Base-by-base conservation (phyloP, 2,329 filamentous ascomycete genomes). In the Ophiocordyceps camponoti-saundersi region DNA sequence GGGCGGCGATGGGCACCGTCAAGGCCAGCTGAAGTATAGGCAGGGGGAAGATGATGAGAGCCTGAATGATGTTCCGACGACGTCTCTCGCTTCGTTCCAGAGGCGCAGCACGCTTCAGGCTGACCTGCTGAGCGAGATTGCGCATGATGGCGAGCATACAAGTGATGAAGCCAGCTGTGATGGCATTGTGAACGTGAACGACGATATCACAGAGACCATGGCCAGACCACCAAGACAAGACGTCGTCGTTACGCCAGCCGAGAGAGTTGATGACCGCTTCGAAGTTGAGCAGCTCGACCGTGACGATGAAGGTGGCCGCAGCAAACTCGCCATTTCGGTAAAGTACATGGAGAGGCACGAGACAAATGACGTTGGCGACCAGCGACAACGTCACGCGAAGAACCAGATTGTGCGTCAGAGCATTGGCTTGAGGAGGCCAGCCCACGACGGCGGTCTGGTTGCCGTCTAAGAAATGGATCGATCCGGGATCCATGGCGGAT, bases 121-220 rank as follows among this genome's bases (percentile, higher is more conserved):
- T 65, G 46, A 79, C 65, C 53, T 73, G 72, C 36, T 63, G 57
- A 15, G 73, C 65, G 11, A 79, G 65, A 42, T 73, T 70, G 15
- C 68, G 67, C 66, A 77, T 72, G 48, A 76, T 69, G 55, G 71
- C 69, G 45, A 76, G 68, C 42, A 76, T 61, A 34, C 69, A 68
- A n/a, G 69, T 68, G 40, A 64, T 64, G 55, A 68, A 77, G 41
- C 71, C 53, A 1, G 67, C 66, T 40, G 71, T 65, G 48, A 42
- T 48, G 53, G 68, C 60, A 49, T 73, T 73, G 50, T 72, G 64
- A 26, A 69, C 57, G 39, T 69, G 73, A 13, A 65, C 55, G 53
- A 72, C 64, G 32, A 76, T 11, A 53, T 79, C 75, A 53, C 75
- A 79, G 58, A 72, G 66, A 18, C 71, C 72, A 22, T 62, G 56